Evolutionary conservation across 306 rosid species (phyloP), one percentile per base, ranked within the genome.

Genomic region (Castanopsis chinensis): DNA sequence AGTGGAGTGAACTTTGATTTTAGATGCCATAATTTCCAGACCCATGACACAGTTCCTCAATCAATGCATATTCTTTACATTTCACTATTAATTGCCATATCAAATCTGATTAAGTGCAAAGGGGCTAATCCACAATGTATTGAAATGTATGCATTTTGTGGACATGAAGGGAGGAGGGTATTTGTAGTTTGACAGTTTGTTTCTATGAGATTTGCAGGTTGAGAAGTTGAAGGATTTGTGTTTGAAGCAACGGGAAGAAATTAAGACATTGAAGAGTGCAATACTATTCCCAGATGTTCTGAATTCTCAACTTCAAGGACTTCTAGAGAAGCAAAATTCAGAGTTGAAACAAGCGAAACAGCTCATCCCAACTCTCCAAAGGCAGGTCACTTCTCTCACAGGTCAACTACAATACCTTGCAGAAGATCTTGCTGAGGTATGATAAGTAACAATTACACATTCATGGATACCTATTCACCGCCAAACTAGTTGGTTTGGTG

Each of bases 171-270:
- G 53, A 12, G 12, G 17, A 49, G 53, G 15, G 53, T 1, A 3
- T 49, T 49, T 49, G 15, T 49, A 11, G 3, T 49, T 10, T 49
- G 53, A 70, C 14, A 45, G 14, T 4, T 43, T 60, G 63, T 27
- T 43, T 35, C 67, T 12, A 41, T 54, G 83, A 78, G 72, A 81
- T 79, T 61, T 84, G 56, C 75, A 95, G 99, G 95, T 87, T 79
- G 99, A 95, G 82, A 95, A 95, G 88, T 72, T 96, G 87, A 96
- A 93, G 83, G 99, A 96, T 79, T 83, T 96, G 83, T 96, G 99
- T 72, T 86, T 93, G 87, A 96, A 88, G 71, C 99, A 96, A 83
- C 90, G 94, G 88, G 99, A 96, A 80, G 99, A 96, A 84, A 96
- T 96, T 32, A 91, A 89, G 75, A 83, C 98, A 20, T 77, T 96